These are phyloP conservation scores for Centrapalus pauciflorus DNA, from an alignment of 129 eudicot genomes.

Conservation along the genomic window DNA sequence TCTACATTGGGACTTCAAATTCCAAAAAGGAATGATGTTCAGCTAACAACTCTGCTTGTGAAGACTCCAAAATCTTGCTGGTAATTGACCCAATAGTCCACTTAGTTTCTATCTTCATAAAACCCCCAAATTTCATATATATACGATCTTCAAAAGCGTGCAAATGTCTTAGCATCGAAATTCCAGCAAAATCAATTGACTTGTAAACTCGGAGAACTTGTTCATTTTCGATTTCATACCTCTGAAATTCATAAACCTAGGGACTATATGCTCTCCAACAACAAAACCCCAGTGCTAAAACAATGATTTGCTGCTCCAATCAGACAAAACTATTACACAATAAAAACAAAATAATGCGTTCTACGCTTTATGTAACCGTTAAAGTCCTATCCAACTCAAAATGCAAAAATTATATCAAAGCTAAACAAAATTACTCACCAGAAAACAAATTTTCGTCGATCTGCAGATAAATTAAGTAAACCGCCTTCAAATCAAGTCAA, in stretches of 20 bases:
- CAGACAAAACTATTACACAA: neutral
- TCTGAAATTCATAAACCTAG: neutral
- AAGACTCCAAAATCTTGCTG: neutral
- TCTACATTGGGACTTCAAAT: neutral
- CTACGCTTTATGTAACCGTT: neutral
- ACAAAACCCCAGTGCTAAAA: neutral
- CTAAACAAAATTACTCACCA: constrained; percentile 6
- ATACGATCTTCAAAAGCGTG: constrained; percentile 9
- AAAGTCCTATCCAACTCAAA: neutral
- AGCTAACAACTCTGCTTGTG: neutral
- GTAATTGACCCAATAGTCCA: neutral
- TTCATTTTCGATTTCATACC: neutral
- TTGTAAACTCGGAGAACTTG: constrained; percentile 2
- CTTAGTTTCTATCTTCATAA: neutral
- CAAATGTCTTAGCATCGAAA: neutral
- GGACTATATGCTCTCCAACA: neutral
- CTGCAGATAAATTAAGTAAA: neutral
- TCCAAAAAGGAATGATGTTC: neutral
- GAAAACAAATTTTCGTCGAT: constrained; percentile 7
- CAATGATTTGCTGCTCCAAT: neutral
- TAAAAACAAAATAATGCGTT: neutral
- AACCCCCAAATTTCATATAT: neutral
- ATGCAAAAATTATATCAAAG: neutral
- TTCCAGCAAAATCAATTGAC: constrained; percentile 11
- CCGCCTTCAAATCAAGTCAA: constrained; percentile 16